These are phyloP conservation scores for Kuraishia molischiana DNA, from an alignment of 805 yeast genomes.

Conservation along the genomic window DNA sequence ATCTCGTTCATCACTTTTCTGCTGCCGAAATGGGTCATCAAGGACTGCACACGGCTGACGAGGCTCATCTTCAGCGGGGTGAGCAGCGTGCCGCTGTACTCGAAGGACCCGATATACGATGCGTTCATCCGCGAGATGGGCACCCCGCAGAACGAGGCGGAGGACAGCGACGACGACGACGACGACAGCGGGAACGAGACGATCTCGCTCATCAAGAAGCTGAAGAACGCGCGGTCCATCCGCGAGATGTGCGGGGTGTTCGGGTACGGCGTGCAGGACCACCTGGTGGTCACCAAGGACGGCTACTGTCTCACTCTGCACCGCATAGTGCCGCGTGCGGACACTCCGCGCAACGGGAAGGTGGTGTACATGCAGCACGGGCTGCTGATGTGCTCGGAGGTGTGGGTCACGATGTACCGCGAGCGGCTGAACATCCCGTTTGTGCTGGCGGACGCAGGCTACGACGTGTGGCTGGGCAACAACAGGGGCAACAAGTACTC, in stretches of 20 bases:
- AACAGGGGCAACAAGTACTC: conserved; percentile 89
- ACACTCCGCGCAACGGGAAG: conserved; percentile 21
- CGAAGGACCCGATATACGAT: conserved; percentile 5
- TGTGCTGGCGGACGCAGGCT: conserved; percentile 66
- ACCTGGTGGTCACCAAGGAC: conserved; percentile 68
- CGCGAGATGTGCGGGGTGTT: conserved; percentile 57
- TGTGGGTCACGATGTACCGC: conserved; percentile 35
- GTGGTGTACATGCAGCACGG: conserved; percentile 88
- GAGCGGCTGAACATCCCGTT: conserved; percentile 53
- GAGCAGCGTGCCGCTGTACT: background rate
- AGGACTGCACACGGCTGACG: conserved; percentile 15
- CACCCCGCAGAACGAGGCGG: conserved; percentile 13
- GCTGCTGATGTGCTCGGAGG: conserved; percentile 73
- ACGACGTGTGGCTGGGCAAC: conserved; percentile 92
- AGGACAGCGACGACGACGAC: conserved; percentile 6
- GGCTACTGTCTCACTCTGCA: conserved; percentile 71
- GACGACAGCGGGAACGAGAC: conserved; percentile 8
- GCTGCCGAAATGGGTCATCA: conserved; percentile 25
- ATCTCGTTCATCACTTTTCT: conserved; percentile 24
- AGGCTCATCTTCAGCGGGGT: conserved; percentile 3
- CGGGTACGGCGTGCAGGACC: conserved; percentile 67
- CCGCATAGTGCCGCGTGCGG: conserved; percentile 37
- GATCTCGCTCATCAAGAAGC: conserved; percentile 15
- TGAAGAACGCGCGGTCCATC: conserved; percentile 42
- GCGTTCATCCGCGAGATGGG: conserved; percentile 11